phyloP scores from a whole-genome alignment of 345 rosid species.

The Melastoma malabathricum region DNA sequence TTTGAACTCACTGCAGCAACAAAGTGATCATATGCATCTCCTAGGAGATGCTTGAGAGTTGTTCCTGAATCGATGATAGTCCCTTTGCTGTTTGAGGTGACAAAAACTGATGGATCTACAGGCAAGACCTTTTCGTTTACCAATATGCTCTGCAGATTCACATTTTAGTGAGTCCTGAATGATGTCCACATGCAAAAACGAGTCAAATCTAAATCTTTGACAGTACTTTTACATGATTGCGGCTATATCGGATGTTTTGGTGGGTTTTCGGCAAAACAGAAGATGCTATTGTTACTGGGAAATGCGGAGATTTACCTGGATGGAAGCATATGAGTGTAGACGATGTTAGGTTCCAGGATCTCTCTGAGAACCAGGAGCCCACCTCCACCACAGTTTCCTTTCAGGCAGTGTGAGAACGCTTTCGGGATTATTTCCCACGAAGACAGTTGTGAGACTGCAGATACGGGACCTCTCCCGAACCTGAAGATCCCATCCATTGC shows the following conservation, averaged over 20 bases:
- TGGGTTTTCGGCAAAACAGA: too few relatives aligned
- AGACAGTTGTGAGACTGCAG: constrained; percentile 74
- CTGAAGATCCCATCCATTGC: constrained; percentile 96
- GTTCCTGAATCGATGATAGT: constrained; percentile 96
- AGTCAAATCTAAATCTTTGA: background rate
- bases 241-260: background rate
- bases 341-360: constrained; percentile 72
- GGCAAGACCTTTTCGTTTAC: constrained; percentile 56
- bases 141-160: constrained; percentile 57
- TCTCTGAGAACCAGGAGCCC: constrained; percentile 85
- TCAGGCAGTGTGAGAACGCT: constrained; percentile 87
- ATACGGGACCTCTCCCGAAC: constrained; percentile 65
- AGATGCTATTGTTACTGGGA: too few relatives aligned
- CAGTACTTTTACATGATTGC: background rate
- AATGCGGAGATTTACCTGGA: constrained; percentile 35
- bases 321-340: constrained; percentile 73
- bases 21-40: constrained; percentile 71
- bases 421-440: constrained; percentile 61
- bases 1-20: constrained; percentile 56
- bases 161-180: constrained; percentile 88
- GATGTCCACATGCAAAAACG: constrained; percentile 1
- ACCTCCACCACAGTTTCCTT: constrained; percentile 74
- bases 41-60: constrained; percentile 79
- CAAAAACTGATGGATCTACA: constrained; percentile 49
- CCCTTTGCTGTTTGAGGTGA: constrained; percentile 52